A percentile compares a stretch with the other conserved stretches of the same genome.
phyloP scores from a whole-genome alignment of 148 eudicot species.

The Bassia scoparia region DNA sequence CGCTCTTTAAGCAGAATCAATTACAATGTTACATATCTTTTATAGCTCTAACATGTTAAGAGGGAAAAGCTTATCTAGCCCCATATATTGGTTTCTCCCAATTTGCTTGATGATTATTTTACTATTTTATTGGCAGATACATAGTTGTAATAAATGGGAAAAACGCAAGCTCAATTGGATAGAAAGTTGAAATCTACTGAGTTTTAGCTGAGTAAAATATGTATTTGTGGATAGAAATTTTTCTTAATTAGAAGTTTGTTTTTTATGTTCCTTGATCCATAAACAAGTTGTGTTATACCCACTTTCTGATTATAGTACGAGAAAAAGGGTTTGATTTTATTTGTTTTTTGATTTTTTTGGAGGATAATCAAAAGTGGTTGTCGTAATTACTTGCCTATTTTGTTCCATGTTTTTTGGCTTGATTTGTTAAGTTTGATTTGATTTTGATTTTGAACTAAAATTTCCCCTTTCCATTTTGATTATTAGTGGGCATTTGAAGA shows the following conservation, averaged over 20 bases:
- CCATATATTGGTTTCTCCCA: constrained; percentile 6
- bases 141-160: constrained; percentile 89
- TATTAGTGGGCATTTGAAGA: constrained; percentile 12
- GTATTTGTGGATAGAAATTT: no score
- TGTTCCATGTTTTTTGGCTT: background rate
- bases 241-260: no score
- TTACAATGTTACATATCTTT: no score
- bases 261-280: no score
- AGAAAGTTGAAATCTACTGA: constrained; percentile 53
- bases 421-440: constrained; percentile 27
- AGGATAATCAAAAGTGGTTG: background rate
- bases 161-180: constrained; percentile 82
- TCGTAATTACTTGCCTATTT: constrained; percentile 16
- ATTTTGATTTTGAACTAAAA: constrained; percentile 8
- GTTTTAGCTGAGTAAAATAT: constrained; percentile 20
- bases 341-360: constrained; percentile 4
- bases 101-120: constrained; percentile 5
- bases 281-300: no score
- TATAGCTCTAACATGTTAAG: background rate
- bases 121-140: constrained; percentile 64
- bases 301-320: no score
- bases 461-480: constrained; percentile 4
- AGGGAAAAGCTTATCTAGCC: background rate
- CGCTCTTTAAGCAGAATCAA: no score
- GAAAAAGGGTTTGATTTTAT: background rate